These are phyloP conservation scores for Cephalotrichum gorgonifer DNA, from an alignment of 2,329 filamentous ascomycete species.

Conservation along the genomic window DNA sequence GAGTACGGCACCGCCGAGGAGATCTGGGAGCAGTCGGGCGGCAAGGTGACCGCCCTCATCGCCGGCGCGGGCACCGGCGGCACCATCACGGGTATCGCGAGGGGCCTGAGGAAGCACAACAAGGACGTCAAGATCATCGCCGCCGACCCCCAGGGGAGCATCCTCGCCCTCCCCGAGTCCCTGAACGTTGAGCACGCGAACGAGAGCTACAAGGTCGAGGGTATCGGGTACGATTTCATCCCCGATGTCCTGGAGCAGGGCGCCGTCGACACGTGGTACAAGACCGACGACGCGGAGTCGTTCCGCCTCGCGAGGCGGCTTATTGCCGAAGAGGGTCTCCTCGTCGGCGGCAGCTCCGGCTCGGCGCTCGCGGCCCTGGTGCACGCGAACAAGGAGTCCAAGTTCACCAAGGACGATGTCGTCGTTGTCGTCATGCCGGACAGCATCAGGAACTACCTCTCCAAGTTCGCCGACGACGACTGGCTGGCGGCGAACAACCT, in stretches of 20 bases:
- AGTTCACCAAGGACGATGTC: conserved; percentile 72
- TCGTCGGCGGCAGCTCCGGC: conserved; percentile 89
- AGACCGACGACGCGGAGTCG: conserved; percentile 87
- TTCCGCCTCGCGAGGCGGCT: conserved; percentile 84
- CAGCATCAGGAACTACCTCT: conserved; percentile 93
- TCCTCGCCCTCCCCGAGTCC: conserved; percentile 69
- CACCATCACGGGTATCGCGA: conserved; percentile 83
- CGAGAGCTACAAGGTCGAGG: conserved; percentile 92
- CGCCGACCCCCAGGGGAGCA: conserved; percentile 85
- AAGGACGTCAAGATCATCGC: conserved; percentile 77
- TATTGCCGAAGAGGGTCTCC: conserved; percentile 86
- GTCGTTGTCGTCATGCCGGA: conserved; percentile 89
- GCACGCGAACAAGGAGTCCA: conserved; percentile 63
- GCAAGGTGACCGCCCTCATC: conserved; percentile 71
- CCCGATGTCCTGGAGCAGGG: conserved; percentile 81
- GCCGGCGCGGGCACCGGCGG: conserved; percentile 93
- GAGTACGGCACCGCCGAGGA: conserved; percentile 92
- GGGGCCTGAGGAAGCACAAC: conserved; percentile 81
- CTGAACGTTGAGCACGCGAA: conserved; percentile 76
- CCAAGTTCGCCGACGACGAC: conserved; percentile 97
- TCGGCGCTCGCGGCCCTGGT: conserved; percentile 80
- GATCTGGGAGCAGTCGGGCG: conserved; percentile 84
- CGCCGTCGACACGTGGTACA: conserved; percentile 89
- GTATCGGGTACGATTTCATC: conserved; percentile 97
- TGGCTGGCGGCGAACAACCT: conserved; percentile 97